Base-by-base conservation (phyloP, 495 filamentous ascomycete genomes). In the Parathielavia appendiculata region DNA sequence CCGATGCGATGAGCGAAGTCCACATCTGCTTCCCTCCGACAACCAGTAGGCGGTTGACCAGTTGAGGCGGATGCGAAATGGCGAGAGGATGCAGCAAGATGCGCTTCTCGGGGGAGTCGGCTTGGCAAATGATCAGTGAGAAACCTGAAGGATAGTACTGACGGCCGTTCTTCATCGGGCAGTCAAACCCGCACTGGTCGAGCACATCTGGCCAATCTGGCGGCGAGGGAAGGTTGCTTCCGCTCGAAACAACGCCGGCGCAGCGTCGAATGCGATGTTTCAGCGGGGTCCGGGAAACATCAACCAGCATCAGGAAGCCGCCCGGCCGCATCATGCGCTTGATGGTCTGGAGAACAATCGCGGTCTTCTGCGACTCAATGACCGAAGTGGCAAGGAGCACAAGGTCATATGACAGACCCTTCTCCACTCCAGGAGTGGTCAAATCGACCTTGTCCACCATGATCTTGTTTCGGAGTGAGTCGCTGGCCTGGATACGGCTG, bases 241-340 rank as follows among this genome's bases (percentile, higher is more conserved):
- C 45, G 36, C 2, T 54, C 17, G 47, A 13, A 9, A 19, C 20
- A 12, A 40, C 35, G 13, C 53, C 52, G 17, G 60, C 56, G 47
- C 12, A 54, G 20, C 55, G 60, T 2, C 60, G 59, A 16, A 71
- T 61, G 4, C 58, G 58, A 17, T 66, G 61, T 41, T 64, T 62
- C 11, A 68, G 58, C 9, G 63, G 50, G 16, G 32, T 58, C 1
- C 35, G 48, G 1, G 64, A 57, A 4, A 57, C 54, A 10, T 76
- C 54, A 0, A 73, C n/a, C 10, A 79, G 46, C 7, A 79, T 11
- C n/a, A 79, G 54, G 59, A 74, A 77, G 5, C 68, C 75, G 1
- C 72, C 75, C 9, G 68, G 67, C 19, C 66, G 68, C 73, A 77
- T 77, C 53, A 71, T 53, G 1, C 41, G 16, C 3, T 63, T 35